Conservation (phyloP, 2,329 filamentous ascomycete species). For the Torrubiellomyces zombiae region DNA sequence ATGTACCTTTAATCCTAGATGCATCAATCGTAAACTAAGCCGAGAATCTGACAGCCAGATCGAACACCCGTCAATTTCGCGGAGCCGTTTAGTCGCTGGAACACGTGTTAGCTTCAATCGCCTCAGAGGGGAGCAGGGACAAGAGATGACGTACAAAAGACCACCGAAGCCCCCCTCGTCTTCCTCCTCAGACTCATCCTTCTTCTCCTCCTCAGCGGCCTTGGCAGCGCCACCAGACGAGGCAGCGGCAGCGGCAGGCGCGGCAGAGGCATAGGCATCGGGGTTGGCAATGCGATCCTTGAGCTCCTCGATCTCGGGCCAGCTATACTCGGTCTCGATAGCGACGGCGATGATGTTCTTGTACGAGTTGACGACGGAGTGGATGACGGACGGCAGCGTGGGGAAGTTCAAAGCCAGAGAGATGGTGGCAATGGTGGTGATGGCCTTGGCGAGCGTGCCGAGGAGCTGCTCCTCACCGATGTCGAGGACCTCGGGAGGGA, state of each 20-base stretch:
- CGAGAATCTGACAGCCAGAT: conserved; percentile 23
- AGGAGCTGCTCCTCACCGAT: conserved; percentile 92
- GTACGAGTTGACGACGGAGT: conserved; percentile 94
- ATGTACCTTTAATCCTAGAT: conserved; percentile 25
- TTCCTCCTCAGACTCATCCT: conserved; percentile 53
- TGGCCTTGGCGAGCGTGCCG: conserved; percentile 60
- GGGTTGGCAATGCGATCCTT: conserved; percentile 99
- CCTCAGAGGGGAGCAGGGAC: background rate
- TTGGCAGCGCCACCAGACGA: conserved; percentile 33
- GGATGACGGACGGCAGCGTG: conserved; percentile 86
- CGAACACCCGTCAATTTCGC: conserved; percentile 18
- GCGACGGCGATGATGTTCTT: conserved; percentile 91
- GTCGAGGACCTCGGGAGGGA: conserved; percentile 73
- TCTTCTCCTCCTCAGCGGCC: conserved; percentile 44
- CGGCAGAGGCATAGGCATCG: conserved; percentile 79
- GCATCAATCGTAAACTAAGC: conserved; percentile 27
- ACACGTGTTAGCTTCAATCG: conserved; percentile 19
- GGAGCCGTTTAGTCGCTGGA: conserved; percentile 33
- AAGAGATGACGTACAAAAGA: conserved; percentile 44
- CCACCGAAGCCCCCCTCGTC: conserved; percentile 60
- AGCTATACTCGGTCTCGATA: conserved; percentile 77
- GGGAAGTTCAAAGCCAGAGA: conserved; percentile 91
- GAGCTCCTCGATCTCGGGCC: conserved; percentile 91
- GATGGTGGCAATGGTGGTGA: conserved; percentile 75
- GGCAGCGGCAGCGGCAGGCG: conserved; percentile 49